Evolutionary conservation across 441 rosid genomes (phyloP), one percentile per base, ranked within the genome.

Genomic region (Pelargonium citronellum): DNA sequence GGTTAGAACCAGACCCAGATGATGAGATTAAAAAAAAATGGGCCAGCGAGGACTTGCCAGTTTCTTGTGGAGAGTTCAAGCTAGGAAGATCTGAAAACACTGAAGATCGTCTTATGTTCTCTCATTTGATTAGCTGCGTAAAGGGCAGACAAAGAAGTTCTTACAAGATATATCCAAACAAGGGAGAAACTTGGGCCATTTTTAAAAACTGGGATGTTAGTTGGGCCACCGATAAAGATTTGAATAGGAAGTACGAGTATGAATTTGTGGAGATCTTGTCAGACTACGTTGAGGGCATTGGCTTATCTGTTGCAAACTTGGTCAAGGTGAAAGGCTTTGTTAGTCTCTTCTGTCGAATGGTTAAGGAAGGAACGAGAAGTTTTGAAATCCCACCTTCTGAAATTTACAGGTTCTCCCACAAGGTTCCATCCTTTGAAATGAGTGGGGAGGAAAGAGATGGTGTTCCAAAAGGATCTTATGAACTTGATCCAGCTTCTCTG

Each of bases 141-240:
- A 78, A 73, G 57, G 68, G 67, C 8, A 7, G 69, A 19, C 39
- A 11, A 64, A 73, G 70, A 62, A 70, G 43, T 44, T 73, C 80
- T 17, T 75, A 37, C 61, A 75, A 71, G 69, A 83, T 95, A 77
- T 79, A 79, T 80, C 98, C 99, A n/a, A 80, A 69, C 69, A 78
- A 80, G 69, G 97, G 98, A 49, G 92, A 92, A 79, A 84, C 82
- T 19, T 92, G 98, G 96, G 99, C 95, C 64, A 67, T 87, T 70
- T 89, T 88, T 78, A 87, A 81, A 82, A 76, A 86, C 70, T 95
- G 98, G 97, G 74, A 83, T 70, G 69, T 81, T 19, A 76, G 80
- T 46, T 87, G 89, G 96, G 79, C 68, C 70, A 75, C 78, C 67
- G 73, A 78, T 68, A 47, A 75, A 34, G 72, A 71, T 27, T 73